phyloP scores from a whole-genome alignment of 2,329 filamentous ascomycete genomes.

The Chaetothyriales sp. region DNA sequence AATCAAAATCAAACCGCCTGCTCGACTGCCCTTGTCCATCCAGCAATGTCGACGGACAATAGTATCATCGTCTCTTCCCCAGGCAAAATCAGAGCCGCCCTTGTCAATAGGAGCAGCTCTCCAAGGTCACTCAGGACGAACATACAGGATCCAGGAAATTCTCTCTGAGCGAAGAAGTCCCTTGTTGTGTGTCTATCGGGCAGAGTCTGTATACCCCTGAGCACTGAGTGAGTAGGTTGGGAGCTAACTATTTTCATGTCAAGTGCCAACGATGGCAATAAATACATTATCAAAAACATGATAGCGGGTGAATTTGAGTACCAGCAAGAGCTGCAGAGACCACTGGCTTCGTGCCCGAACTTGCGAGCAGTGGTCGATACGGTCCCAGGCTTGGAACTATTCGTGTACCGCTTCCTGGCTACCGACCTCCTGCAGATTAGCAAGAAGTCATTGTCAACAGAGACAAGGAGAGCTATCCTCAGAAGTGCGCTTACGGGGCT shows the following conservation, averaged over 20 bases:
- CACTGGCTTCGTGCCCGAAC: conserved; percentile 20
- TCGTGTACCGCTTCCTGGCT: conserved; percentile 31
- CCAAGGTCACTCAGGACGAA: background rate
- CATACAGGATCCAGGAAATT: background rate
- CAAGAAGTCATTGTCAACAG: conserved; percentile 25
- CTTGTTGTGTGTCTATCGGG: no score
- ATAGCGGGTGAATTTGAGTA: conserved; percentile 12
- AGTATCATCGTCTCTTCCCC: no score
- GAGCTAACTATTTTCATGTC: background rate
- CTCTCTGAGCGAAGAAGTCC: background rate
- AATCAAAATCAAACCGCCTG: no score
- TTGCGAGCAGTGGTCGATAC: conserved; percentile 27
- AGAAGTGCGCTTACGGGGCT: conserved; percentile 26
- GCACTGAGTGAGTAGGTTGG: no score
- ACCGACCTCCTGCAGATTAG: conserved; percentile 30
- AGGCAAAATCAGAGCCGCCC: no score
- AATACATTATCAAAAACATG: conserved; percentile 19
- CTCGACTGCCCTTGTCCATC: no score
- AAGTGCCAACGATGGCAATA: conserved; percentile 4
- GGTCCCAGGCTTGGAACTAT: conserved; percentile 30
- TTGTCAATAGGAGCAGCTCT: background rate
- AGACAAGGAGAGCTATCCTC: conserved; percentile 28
- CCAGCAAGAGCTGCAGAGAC: conserved; percentile 5
- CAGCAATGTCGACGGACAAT: no score
- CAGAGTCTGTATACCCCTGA: no score